Percentiles rank a stretch among this genome's conserved stretches.
phyloP scores from a whole-genome alignment of 2,329 filamentous ascomycete species.

The Epichloe hybrida region DNA sequence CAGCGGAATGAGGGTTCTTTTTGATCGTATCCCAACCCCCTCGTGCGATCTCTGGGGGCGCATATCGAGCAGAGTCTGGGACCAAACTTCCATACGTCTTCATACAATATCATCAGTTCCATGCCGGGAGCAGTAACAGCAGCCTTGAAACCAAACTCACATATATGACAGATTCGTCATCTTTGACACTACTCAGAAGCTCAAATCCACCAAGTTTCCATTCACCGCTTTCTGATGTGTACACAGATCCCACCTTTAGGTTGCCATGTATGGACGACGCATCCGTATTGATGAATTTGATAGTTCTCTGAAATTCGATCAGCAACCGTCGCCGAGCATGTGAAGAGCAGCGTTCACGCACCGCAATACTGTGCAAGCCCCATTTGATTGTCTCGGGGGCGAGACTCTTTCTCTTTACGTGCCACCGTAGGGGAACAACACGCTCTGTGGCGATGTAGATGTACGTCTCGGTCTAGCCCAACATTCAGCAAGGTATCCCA shows the following conservation, averaged over 20 bases:
- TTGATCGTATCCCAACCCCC: constrained; percentile 93
- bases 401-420: constrained; percentile 75
- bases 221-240: constrained; percentile 89
- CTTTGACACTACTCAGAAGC: constrained; percentile 84
- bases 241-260: constrained; percentile 74
- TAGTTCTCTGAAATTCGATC: constrained; percentile 50
- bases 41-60: constrained; percentile 73
- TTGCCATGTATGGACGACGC: constrained; percentile 84
- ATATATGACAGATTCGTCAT: constrained; percentile 88
- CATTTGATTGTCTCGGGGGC: constrained; percentile 95
- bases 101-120: constrained; percentile 1
- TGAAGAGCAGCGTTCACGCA: constrained; percentile 24
- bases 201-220: constrained; percentile 97
- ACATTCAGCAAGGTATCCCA: constrained; percentile 11
- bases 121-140: not conserved
- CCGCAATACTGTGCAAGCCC: constrained; percentile 78
- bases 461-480: constrained; percentile 66
- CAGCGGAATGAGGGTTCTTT: constrained; percentile 64
- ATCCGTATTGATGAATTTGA: constrained; percentile 94
- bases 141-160: constrained; percentile 25
- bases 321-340: constrained; percentile 6
- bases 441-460: constrained; percentile 95
- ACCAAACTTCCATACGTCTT: constrained; percentile 78
- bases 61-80: constrained; percentile 72
- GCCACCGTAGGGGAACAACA: constrained; percentile 76